Base-by-base conservation (phyloP, 495 filamentous ascomycete genomes). In the Astrocystis sublimbata region DNA sequence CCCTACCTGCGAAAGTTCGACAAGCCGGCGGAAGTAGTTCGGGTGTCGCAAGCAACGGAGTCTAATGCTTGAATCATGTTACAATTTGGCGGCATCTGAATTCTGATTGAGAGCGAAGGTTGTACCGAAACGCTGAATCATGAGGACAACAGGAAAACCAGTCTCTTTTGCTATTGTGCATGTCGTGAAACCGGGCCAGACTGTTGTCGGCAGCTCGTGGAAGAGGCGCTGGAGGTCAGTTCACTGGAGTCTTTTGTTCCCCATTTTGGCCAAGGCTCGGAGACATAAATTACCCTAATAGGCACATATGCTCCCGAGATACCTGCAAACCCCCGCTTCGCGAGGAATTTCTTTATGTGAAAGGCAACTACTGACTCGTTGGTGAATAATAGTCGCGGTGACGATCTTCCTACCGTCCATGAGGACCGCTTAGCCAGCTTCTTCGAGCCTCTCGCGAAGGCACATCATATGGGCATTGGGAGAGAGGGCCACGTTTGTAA, bases 401-500 rank as follows among this genome's bases (percentile, higher is more conserved):
- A 71, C 1, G 67, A 67, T 38, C 63, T 68, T 21, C 64, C 69
- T 10, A 67, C 51, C 7, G 47, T 72, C 13, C 64, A 42, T 56
- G 63, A 67, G 42, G 55, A 70, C 23, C 53, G 67, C 21, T 64
- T 70, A 9, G 50, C 63, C 6, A 63, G 55, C 12, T 70, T 70
- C 58, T 70, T 72, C 24, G 70, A 70, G 45, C 65, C 67, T 17
- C 21, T 70, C 1, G 63, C 61, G 33, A 65, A 51, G 55, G 65
- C 58, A 6, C 67, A 72, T 31, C 63, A 66, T 24, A 42, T 68
- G 12, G 62, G 65, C 6, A 58, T 68, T 15, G 65, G 67, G 28
- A 66, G 66, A 24, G 63, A 69, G 42, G 69, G 67, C 6, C 69
- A 71, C 15, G 67, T 69, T 30, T 71, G 69, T 69, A 64, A 47